phyloP scores from a whole-genome alignment of 148 eudicot genomes.

The Silene latifolia region DNA sequence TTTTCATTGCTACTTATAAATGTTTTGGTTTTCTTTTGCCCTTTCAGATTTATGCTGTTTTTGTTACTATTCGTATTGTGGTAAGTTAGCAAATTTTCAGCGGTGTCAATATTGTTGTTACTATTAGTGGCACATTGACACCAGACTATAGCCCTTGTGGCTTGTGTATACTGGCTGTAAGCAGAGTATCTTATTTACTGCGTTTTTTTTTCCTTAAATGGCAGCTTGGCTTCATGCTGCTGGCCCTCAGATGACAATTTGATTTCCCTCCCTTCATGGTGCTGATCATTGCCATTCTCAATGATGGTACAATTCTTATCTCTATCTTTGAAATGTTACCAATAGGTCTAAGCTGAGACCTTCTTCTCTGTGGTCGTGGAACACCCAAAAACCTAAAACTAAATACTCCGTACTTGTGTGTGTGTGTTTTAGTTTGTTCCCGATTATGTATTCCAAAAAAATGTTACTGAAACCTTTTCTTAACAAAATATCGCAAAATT shows the following conservation, averaged over 20 bases:
- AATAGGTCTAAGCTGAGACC: no score
- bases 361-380: no score
- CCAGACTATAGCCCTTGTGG: neutral
- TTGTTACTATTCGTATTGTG: conserved; percentile 98
- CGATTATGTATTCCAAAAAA: no score
- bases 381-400: no score
- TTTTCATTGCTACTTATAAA: neutral
- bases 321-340: neutral
- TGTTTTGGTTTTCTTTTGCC: neutral
- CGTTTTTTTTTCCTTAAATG: conserved; percentile 16
- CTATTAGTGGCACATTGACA: neutral
- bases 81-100: conserved; percentile 43
- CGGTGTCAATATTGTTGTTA: neutral
- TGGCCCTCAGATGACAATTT: conserved; percentile 88
- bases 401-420: no score
- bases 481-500: no score
- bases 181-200: neutral
- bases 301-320: conserved; percentile 61
- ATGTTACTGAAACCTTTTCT: no score
- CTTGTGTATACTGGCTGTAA: neutral
- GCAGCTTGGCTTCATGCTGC: conserved; percentile 96
- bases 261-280: conserved; percentile 99
- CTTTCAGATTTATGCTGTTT: conserved; percentile 93
- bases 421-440: no score
- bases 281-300: conserved; percentile 96